Base-by-base conservation (phyloP, 257 asterid genomes). In the Fraxinus anomala region DNA sequence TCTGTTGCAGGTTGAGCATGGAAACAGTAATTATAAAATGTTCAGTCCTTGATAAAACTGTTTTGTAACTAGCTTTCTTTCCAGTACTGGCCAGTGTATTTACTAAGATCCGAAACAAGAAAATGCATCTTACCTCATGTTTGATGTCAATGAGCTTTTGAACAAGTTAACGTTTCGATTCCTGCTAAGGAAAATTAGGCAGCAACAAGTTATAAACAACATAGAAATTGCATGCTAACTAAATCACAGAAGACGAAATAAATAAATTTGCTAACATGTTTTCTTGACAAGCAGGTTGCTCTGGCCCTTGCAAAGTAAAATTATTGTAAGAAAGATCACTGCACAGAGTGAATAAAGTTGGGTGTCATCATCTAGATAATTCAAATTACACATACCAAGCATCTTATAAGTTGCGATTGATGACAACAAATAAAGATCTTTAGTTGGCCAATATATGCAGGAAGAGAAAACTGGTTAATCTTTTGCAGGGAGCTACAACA, bases 271-370 rank as follows among this genome's bases (percentile, higher is more conserved):
- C 92, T 81, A 66, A 92, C 98, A 66, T 80, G 88, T 89, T 81
- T 69, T 66, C 81, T 79, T 73, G 95, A 84, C 98, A 94, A 77
- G 94, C 90, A 76, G 89, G 83, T 66, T 83, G 89, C 26, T 85
- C 94, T 9, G 89, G 85, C 77, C 89, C 94, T 87, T 86, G 92
- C 92, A 87, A 87, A 31, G 96, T 89, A 79, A 94, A 94, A 81
- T 94, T 94, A 76, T 94, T 94, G 91, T 92, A 94, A 14, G 98
- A 92, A 75, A 92, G 92, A 85, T 92, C 98, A 78, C 97, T 92
- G 96, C 84, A 76, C 5, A 70, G 56, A 76, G 77, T 49, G 79
- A 81, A 44, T 39, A 82, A 79, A 37, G 49, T 44, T 59, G 77
- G 78, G 34, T 82, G 65, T 84, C 59, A 79, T 75, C 17, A 28